Evolutionary conservation across 257 asterid genomes (phyloP).

Genomic region (Cruciata laevipes): DNA sequence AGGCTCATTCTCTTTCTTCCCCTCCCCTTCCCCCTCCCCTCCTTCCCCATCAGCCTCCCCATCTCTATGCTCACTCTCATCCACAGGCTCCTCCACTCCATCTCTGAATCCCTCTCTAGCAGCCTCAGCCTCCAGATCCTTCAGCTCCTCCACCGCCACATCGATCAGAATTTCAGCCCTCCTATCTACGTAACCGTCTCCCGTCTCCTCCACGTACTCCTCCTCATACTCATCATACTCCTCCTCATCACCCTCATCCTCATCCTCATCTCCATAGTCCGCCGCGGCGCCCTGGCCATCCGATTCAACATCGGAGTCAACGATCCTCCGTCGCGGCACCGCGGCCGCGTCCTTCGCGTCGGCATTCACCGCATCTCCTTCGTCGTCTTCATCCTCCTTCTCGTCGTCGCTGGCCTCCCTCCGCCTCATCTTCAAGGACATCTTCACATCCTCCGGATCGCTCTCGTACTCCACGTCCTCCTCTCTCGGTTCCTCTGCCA

Average conservation of each 20-base stretch:
- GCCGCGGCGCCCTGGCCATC: slow-evolving; percentile 63
- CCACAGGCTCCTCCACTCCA: slow-evolving; percentile 34
- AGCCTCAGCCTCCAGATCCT: slow-evolving; percentile 19
- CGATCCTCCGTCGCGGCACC: slow-evolving; percentile 29
- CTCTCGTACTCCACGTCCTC: slow-evolving; percentile 81
- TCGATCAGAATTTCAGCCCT: slow-evolving; percentile 25
- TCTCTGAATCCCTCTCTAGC: slow-evolving; percentile 20
- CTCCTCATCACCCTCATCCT: slow-evolving; percentile 49
- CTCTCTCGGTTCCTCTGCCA: slow-evolving; percentile 40
- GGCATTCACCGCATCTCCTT: slow-evolving; percentile 19
- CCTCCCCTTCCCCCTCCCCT: slow-evolving; percentile 30
- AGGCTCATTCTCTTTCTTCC: slow-evolving; percentile 74
- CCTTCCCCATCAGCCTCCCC: slow-evolving; percentile 15
- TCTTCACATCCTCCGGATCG: slow-evolving; percentile 93
- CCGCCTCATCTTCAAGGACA: slow-evolving; percentile 80
- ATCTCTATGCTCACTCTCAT: slow-evolving; percentile 27
- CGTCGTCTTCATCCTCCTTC: slow-evolving; percentile 36
- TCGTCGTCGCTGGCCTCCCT: slow-evolving; percentile 93
- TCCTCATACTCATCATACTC: slow-evolving; percentile 24
- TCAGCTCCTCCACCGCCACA: slow-evolving; percentile 22
- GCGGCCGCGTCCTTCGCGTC: slow-evolving; percentile 24
- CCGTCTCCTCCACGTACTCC: slow-evolving; percentile 33
- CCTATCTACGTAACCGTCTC: slow-evolving; percentile 27
- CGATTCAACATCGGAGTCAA: slow-evolving; percentile 72
- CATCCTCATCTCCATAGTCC: slow-evolving; percentile 40